A percentile compares a stretch with the other conserved stretches of the same genome.
Evolutionary conservation across 768 basidiomycete species (phyloP).

Genomic region (Agaricus subrufescens): DNA sequence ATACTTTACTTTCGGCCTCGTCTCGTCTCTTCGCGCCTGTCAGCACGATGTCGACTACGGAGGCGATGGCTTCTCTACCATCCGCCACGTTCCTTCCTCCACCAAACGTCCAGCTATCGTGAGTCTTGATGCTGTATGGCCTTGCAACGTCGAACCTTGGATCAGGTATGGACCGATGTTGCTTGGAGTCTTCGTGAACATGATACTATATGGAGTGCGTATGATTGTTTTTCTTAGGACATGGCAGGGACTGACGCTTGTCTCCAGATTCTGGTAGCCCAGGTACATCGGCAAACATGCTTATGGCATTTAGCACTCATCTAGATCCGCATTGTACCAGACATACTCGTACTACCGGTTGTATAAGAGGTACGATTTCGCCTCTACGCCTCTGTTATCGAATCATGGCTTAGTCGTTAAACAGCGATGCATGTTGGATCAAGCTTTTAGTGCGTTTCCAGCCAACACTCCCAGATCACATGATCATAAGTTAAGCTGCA

Average conservation of each 20-base stretch:
- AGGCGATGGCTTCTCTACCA: background rate
- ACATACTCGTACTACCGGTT: slow-evolving; percentile 33
- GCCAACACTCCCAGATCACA: background rate
- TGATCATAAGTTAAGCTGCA: background rate
- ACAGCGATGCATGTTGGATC: slow-evolving; percentile 38
- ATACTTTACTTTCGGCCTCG: background rate
- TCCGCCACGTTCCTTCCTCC: slow-evolving; percentile 9
- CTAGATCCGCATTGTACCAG: slow-evolving; percentile 10
- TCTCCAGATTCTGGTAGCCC: slow-evolving; percentile 29
- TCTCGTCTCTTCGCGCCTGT: background rate
- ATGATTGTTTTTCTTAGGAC: background rate
- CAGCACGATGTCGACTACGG: slow-evolving; percentile 1
- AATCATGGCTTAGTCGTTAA: background rate
- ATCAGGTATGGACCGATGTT: slow-evolving; percentile 43
- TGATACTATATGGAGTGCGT: slow-evolving; percentile 43
- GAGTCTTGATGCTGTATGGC: slow-evolving; percentile 8
- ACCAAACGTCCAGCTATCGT: slow-evolving; percentile 28
- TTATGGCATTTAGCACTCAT: background rate
- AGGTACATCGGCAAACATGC: slow-evolving; percentile 19
- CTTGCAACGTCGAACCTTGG: background rate
- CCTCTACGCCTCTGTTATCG: background rate
- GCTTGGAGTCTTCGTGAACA: slow-evolving; percentile 35
- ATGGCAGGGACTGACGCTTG: background rate
- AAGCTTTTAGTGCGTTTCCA: slow-evolving; percentile 28
- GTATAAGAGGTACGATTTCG: slow-evolving; percentile 32